Conservation (phyloP, 106 monocot species). For the Agapanthus africanus region DNA sequence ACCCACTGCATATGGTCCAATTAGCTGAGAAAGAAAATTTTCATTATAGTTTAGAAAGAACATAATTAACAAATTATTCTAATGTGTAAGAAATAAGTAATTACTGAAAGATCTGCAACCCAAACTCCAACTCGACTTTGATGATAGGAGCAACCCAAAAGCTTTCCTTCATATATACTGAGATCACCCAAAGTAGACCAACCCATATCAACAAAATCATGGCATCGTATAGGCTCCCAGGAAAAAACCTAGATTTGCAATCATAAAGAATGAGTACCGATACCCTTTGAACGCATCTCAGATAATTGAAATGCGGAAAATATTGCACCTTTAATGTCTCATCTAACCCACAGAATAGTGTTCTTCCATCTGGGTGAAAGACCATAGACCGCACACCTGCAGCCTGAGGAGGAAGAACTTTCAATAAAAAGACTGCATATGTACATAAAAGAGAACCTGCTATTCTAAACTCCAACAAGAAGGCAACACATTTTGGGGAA, state of each 20-base stretch:
- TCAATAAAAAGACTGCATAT: background rate
- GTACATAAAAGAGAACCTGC: background rate
- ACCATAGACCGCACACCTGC: slow-evolving; percentile 66
- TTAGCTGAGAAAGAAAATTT: slow-evolving; percentile 50
- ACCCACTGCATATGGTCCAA: slow-evolving; percentile 68
- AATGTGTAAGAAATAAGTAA: background rate
- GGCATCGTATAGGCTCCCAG: slow-evolving; percentile 84
- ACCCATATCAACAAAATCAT: slow-evolving; percentile 78
- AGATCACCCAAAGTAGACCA: slow-evolving; percentile 83
- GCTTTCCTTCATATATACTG: slow-evolving; percentile 80
- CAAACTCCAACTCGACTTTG: slow-evolving; percentile 68
- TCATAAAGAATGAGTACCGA: slow-evolving; percentile 11
- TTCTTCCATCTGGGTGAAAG: slow-evolving; percentile 96
- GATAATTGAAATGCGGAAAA: background rate
- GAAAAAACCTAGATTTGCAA: slow-evolving; percentile 60
- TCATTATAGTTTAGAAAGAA: slow-evolving; percentile 10
- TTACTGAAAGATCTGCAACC: slow-evolving; percentile 80
- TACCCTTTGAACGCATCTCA: background rate
- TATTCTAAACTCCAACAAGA: background rate
- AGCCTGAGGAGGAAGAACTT: slow-evolving; percentile 20
- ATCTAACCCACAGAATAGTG: slow-evolving; percentile 83
- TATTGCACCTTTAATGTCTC: slow-evolving; percentile 54
- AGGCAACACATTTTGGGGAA: background rate
- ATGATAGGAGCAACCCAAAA: slow-evolving; percentile 74
- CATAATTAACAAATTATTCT: background rate